Evolutionary conservation across 345 rosid species (phyloP), one percentile per base, ranked within the genome.

Genomic region (Physaria fendleri): DNA sequence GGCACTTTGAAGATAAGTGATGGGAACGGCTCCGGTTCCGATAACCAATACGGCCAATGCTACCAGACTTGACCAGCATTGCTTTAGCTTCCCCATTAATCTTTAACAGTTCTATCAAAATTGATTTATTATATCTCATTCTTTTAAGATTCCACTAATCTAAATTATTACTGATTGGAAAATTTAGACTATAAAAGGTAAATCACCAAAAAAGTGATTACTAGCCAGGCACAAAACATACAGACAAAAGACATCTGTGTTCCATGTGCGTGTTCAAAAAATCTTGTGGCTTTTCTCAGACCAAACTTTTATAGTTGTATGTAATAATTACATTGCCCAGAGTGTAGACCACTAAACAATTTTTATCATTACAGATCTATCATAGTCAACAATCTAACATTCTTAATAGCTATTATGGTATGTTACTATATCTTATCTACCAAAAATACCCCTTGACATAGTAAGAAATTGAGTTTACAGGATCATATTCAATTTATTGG

Each of bases 1-100:
- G 33, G 90, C 98, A 62, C 66, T 84, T 16, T 61, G 68, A 39
- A 88, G 80, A 66, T 76, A 77, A 22, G 92, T 84, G 43, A 85
- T 91, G 43, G 56, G 77, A 4, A 80, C 88, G 11, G 73, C 66
- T 42, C 65, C 58, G 43, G 71, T 54, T n/a, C 84, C 90, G 67
- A 68, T 68, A 21, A 68, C 24, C 42, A 37, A 10, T 18, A 68
- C 6, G 20, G 66, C 35, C 42, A 68, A 60, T 28, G 60, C 56
- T 44, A 60, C 39, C 27, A 68, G 8, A 68, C 66, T 68, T 52
- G 67, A 60, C 62, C 67, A 52, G 28, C 73, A 68, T 52, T 53
- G 62, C 33, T 52, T 42, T 10, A 59, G 62, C 66, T 40, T 53
- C 56, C 34, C 62, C 73, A 68, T 68, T 32, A 11, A 32, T 52